These are phyloP conservation scores for Endoconidiophora polonica DNA, from an alignment of 2,329 filamentous ascomycete species.

Conservation along the genomic window DNA sequence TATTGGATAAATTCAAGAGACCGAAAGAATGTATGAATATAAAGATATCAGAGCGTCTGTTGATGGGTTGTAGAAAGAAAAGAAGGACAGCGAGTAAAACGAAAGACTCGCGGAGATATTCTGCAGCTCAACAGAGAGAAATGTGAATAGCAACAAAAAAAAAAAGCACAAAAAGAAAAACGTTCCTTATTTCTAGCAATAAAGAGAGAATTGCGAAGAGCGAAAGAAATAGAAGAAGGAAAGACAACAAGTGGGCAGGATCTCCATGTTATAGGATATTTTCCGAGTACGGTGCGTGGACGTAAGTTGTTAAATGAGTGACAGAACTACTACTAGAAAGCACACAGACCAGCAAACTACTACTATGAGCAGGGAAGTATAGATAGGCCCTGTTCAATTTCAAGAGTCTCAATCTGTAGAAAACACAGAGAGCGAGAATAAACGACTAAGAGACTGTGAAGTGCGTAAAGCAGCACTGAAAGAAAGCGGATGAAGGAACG, in stretches of 20 bases:
- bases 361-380: neutral
- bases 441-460: neutral
- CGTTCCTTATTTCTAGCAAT: neutral
- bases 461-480: neutral
- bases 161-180: neutral
- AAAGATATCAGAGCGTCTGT: neutral
- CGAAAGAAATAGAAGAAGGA: no score
- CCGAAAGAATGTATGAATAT: neutral
- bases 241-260: no score
- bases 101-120: neutral
- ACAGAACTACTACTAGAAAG: neutral
- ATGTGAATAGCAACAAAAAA: neutral
- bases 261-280: neutral
- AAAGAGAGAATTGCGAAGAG: neutral
- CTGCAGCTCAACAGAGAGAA: neutral
- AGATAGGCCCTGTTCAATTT: neutral
- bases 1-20: constrained; percentile 13
- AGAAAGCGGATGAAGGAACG: neutral
- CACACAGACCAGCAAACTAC: neutral
- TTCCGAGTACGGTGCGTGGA: neutral
- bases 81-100: neutral
- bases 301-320: neutral
- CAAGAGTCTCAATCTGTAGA: neutral
- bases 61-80: constrained; percentile 1
- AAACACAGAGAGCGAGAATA: neutral